These are phyloP conservation scores for Salix caprea DNA, from an alignment of 345 rosid genomes.

Conservation along the genomic window DNA sequence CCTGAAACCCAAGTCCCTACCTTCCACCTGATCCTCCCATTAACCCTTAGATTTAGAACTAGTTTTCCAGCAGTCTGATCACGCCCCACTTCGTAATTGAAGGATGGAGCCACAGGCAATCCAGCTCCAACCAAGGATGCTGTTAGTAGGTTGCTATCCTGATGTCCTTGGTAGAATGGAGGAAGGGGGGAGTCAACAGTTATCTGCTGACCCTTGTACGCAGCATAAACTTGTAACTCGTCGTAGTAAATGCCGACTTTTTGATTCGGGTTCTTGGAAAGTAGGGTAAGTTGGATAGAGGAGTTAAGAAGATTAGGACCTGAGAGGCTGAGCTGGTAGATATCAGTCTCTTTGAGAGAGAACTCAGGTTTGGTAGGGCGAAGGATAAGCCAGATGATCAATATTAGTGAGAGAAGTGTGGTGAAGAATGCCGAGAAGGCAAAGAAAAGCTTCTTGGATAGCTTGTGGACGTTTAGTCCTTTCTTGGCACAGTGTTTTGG, in stretches of 20 bases:
- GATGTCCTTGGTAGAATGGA: constrained; percentile 74
- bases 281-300: constrained; percentile 63
- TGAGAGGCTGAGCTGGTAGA: constrained; percentile 65
- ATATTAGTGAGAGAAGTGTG: constrained; percentile 42
- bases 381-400: constrained; percentile 65
- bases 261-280: constrained; percentile 60
- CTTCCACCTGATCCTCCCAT: constrained; percentile 75
- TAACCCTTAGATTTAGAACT: constrained; percentile 46
- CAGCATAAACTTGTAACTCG: constrained; percentile 50
- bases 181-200: constrained; percentile 52
- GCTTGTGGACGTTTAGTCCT: constrained; percentile 33
- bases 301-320: constrained; percentile 74
- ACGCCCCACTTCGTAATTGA: constrained; percentile 53
- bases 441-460: constrained; percentile 57
- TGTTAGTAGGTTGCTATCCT: constrained; percentile 55
- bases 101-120: constrained; percentile 60
- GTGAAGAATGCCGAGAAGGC: constrained; percentile 47
- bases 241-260: constrained; percentile 84
- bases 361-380: constrained; percentile 73
- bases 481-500: constrained; percentile 73
- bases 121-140: constrained; percentile 57
- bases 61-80: constrained; percentile 58
- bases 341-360: constrained; percentile 53
- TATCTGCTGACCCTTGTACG: constrained; percentile 77
- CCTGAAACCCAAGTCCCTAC: constrained; percentile 89